phyloP scores from a whole-genome alignment of 139 green algal species.

The Tetraselmis chui region DNA sequence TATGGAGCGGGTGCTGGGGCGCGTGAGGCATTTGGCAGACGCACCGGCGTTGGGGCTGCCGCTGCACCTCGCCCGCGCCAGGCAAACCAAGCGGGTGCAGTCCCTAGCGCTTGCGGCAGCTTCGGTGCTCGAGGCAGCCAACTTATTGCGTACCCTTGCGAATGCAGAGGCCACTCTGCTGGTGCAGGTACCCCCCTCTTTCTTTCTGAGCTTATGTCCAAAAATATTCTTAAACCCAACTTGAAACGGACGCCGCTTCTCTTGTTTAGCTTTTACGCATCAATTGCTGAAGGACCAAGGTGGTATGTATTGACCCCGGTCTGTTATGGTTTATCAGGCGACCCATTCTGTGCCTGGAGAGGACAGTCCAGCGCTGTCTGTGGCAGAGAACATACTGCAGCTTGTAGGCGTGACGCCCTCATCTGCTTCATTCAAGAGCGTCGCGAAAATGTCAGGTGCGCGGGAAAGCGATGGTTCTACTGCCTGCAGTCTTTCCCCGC shows the following conservation, averaged over 20 bases:
- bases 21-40: not conserved
- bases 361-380: not conserved
- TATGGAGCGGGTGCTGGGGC: not conserved
- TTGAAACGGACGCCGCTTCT: too few species aligned
- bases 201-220: too few species aligned
- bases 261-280: too few species aligned
- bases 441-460: not conserved
- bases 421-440: not conserved
- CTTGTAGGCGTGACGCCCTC: not conserved
- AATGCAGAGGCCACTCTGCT: not conserved
- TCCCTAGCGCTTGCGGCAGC: not conserved
- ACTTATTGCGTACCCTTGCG: not conserved
- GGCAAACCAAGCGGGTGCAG: not conserved
- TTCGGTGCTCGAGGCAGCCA: not conserved
- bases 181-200: not conserved
- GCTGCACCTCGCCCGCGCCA: not conserved
- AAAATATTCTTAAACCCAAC: too few species aligned
- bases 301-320: too few species aligned
- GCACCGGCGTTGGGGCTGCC: not conserved
- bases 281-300: too few species aligned
- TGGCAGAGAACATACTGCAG: not conserved
- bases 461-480: too few species aligned
- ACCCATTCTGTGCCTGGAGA: not conserved
- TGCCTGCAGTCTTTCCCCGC: too few species aligned
- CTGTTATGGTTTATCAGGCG: too few species aligned